Conservation (phyloP, 2,329 filamentous ascomycete species). For the Colletotrichum musae region DNA sequence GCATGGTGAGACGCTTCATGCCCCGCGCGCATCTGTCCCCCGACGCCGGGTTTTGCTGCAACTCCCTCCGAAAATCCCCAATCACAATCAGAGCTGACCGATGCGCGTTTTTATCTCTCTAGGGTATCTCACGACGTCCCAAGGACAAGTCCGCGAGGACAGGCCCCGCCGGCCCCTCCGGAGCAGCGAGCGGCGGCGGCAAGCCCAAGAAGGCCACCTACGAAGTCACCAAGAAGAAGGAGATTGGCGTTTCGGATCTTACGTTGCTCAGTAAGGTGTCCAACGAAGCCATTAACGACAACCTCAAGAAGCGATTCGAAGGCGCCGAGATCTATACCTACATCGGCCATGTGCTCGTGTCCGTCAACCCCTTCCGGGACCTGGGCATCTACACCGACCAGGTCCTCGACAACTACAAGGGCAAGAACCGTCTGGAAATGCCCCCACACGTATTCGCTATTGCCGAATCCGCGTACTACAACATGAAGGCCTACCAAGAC, state of each 20-base stretch:
- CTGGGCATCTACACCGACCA: constrained; percentile 97
- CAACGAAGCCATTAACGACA: constrained; percentile 99
- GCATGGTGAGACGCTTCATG: constrained; percentile 44
- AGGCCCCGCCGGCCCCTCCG: constrained; percentile 57
- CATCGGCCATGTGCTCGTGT: constrained; percentile 99
- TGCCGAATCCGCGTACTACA: constrained; percentile 96
- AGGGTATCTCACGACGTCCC: constrained; percentile 66
- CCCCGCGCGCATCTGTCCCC: constrained; percentile 34
- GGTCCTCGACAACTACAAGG: constrained; percentile 93
- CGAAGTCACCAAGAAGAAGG: constrained; percentile 98
- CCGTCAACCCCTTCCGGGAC: constrained; percentile 97
- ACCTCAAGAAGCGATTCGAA: constrained; percentile 97
- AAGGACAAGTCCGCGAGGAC: constrained; percentile 62
- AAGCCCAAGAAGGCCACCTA: constrained; percentile 97
- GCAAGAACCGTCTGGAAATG: constrained; percentile 96
- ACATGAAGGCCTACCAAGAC: constrained; percentile 99
- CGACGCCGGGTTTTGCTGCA: constrained; percentile 12
- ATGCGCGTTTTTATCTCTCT: constrained; percentile 20
- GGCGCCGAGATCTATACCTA: constrained; percentile 99
- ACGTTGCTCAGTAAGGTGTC: constrained; percentile 98
- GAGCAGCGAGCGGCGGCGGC: constrained; percentile 57
- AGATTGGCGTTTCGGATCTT: constrained; percentile 97
- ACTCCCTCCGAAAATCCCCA: neutral
- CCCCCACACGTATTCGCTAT: constrained; percentile 98
- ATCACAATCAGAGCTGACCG: constrained; percentile 28